Percentiles rank a stretch among this genome's conserved stretches.
Conservation (phyloP, 352 stramenopile genomes). For the Pythium sp. region DNA sequence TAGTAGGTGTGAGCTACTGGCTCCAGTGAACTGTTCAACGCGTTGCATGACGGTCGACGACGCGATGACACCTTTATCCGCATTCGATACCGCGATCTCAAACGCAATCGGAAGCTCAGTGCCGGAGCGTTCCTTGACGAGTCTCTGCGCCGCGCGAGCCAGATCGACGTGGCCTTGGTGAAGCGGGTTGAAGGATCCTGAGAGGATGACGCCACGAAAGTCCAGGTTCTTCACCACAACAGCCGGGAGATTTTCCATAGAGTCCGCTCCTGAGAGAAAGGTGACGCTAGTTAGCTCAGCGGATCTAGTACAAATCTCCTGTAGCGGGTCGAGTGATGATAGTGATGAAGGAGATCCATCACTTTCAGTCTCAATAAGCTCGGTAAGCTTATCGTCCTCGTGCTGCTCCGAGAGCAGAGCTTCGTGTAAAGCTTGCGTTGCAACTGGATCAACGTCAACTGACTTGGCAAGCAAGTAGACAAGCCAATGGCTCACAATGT, state of each 20-base stretch:
- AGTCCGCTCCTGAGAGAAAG: slow-evolving; percentile 34
- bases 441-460: slow-evolving; percentile 29
- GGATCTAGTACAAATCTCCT: too few relatives aligned
- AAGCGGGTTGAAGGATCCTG: slow-evolving; percentile 84
- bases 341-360: too few relatives aligned
- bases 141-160: slow-evolving; percentile 38
- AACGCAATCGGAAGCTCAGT: slow-evolving; percentile 52
- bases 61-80: slow-evolving; percentile 71
- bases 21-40: slow-evolving; percentile 50
- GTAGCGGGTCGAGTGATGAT: too few relatives aligned
- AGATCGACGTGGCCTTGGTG: slow-evolving; percentile 73
- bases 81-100: slow-evolving; percentile 74
- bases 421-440: slow-evolving; percentile 28
- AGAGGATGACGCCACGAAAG: slow-evolving; percentile 63
- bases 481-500: slow-evolving; percentile 64
- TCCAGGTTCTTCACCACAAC: slow-evolving; percentile 32
- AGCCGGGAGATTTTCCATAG: not conserved
- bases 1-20: not conserved
- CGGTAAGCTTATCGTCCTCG: slow-evolving; percentile 27
- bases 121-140: slow-evolving; percentile 31
- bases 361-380: slow-evolving; percentile 13
- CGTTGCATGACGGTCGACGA: slow-evolving; percentile 35
- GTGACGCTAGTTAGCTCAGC: slow-evolving; percentile 36
- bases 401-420: slow-evolving; percentile 29
- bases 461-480: slow-evolving; percentile 64